These are phyloP conservation scores for Maudiozyma pseudohumilis DNA, from an alignment of 805 yeast species.

Conservation along the genomic window DNA sequence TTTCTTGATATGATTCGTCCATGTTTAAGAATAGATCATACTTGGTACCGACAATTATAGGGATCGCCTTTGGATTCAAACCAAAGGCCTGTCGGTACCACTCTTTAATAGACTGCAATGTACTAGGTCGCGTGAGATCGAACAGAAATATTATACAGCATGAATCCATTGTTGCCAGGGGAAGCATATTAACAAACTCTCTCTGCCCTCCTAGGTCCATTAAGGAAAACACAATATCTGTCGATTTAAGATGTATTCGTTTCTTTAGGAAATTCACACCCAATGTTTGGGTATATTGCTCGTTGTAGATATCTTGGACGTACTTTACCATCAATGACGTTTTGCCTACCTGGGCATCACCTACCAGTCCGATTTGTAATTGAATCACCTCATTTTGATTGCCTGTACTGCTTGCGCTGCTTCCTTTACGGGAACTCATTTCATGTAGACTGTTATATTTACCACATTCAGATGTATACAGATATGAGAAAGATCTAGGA, in stretches of 20 bases:
- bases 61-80: slow-evolving; percentile 81
- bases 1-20: slow-evolving; percentile 71
- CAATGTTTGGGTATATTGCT: slow-evolving; percentile 82
- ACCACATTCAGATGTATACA: no score
- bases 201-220: slow-evolving; percentile 97
- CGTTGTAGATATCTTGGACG: slow-evolving; percentile 90
- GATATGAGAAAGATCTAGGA: no score
- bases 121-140: slow-evolving; percentile 78
- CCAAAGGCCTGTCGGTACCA: slow-evolving; percentile 93
- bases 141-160: slow-evolving; percentile 85
- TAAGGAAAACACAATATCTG: slow-evolving; percentile 80
- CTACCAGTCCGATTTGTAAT: slow-evolving; percentile 81
- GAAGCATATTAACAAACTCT: slow-evolving; percentile 91
- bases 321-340: slow-evolving; percentile 94
- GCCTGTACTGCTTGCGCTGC: no score
- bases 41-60: slow-evolving; percentile 86
- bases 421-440: no score
- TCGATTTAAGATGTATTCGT: slow-evolving; percentile 69
- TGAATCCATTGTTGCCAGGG: slow-evolving; percentile 84
- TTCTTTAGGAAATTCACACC: slow-evolving; percentile 96
- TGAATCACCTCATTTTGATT: slow-evolving; percentile 15
- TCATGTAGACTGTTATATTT: no score
- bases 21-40: slow-evolving; percentile 78
- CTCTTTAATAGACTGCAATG: slow-evolving; percentile 79
- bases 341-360: slow-evolving; percentile 94